A percentile compares a stretch with the other conserved stretches of the same genome.
These are phyloP conservation scores for Fraxinus greggii DNA, from an alignment of 305 asterid species.

Conservation along the genomic window DNA sequence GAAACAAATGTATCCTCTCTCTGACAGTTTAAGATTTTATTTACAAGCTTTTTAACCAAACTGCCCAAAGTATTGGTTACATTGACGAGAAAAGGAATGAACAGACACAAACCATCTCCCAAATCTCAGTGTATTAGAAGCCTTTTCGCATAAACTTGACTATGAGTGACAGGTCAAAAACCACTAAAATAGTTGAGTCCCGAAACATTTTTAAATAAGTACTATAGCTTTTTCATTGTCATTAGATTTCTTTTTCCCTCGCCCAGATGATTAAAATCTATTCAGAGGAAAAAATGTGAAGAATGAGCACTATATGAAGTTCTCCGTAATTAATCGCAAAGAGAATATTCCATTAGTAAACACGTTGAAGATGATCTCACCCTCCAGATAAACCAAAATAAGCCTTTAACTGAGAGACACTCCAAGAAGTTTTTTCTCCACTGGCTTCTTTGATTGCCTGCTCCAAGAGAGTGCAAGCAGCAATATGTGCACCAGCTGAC, in stretches of 20 bases:
- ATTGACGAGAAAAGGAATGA: background rate
- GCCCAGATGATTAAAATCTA: background rate
- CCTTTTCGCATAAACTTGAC: background rate
- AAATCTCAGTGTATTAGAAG: background rate
- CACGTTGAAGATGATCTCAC: constrained; percentile 40
- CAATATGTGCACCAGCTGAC: constrained; percentile 98
- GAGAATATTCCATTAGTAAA: background rate
- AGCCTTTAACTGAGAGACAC: constrained; percentile 78
- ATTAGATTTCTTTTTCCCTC: background rate
- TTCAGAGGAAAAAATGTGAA: background rate
- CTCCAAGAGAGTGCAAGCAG: constrained; percentile 82
- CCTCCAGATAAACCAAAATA: constrained; percentile 97
- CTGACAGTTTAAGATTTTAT: background rate
- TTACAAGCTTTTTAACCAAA: background rate
- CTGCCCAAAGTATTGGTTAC: background rate
- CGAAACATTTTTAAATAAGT: background rate
- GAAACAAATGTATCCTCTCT: background rate
- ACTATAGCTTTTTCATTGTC: background rate
- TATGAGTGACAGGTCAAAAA: background rate
- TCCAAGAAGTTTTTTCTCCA: constrained; percentile 71
- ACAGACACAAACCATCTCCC: background rate
- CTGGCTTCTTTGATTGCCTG: constrained; percentile 84
- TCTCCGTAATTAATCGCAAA: background rate
- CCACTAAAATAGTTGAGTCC: background rate
- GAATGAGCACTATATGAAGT: background rate